Evolutionary conservation across 2,329 filamentous ascomycete species (phyloP), one percentile per base, ranked within the genome.

Genomic region (Colletotrichum camelliae): DNA sequence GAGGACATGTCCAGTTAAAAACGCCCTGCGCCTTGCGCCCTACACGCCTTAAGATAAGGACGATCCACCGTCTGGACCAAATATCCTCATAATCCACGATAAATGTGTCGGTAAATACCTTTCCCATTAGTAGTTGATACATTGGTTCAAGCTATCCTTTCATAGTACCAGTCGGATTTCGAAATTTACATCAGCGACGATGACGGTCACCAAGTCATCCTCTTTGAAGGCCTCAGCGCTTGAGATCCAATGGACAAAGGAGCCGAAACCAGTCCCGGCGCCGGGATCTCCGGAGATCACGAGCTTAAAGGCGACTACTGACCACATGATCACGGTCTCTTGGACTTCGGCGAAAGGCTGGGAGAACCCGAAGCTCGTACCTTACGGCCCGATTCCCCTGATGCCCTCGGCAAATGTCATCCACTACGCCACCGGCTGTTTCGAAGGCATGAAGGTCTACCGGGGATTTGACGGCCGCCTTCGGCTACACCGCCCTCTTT

Each of bases 351-450:
- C 85, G 60, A 81, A 83, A 21, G 94, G 94, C 73, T 95, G 94
- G 94, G 87, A 88, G 37, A 87, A 89, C 2, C 93, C 93, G 1
- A 87, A 91, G 77, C 87, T 95, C 55, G 88, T 89, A 79, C 92
- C 93, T 2, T 94, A 93, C 80, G 92, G 92, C 5, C 92, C 93
- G 4, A 85, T 95, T 15, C 86, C 87, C 72, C 89, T 95, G 79
- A 91, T 93, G 83, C 94, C 94, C 5, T 94, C 91, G 7, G 92
- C 93, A 6, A 92, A 90, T 13, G 91, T 91, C 69, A 87, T 95
- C 60, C 94, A 95, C 84, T 95, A 95, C 84, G 94, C 93, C 15
- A 95, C 93, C 35, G 92, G 94, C 80, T 95, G 93, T 81, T 95
- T 95, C 84, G 94, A 95, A 84, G 94, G 94, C 9, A 77, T 85